Base-by-base conservation (phyloP, 1,284 basidiomycete genomes). In the Ganoderma sinense region DNA sequence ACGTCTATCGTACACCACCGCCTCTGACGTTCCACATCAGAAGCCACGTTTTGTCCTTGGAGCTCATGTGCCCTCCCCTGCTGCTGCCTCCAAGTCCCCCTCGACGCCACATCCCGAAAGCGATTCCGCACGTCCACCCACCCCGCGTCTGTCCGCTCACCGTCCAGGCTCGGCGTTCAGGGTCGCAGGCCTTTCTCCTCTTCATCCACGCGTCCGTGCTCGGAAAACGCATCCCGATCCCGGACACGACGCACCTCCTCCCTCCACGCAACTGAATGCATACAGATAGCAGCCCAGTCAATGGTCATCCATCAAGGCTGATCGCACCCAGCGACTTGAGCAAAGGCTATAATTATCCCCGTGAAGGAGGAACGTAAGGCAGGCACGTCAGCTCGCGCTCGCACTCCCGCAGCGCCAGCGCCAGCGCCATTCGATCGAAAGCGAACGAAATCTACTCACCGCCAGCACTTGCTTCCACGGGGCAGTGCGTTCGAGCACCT, bases 1-100 rank as follows among this genome's bases (percentile, higher is more conserved):
- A 36, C 69, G 56, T 62, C 53, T 73, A 71, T 69, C 69, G 55
- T 68, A 70, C 65, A 69, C 33, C 56, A 10, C 31, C 39, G 48
- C 43, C 45, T 23, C 31, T 56, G 29, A 29, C 40, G 18, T 71
- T 68, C 69, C 62, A 61, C 69, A 73, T 73, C 72, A 73, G 72
- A 71, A 69, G 14, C 64, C 70, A 73, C 68, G 68, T 69, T 70
- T 69, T 70, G 11, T 59, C 53, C 39, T 36, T 59, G 8, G 40
- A 65, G 72, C 67, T 71, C 72, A 73, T 71, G 72, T 73, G 72
- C 70, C 62, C 29, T 56, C 45, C 59, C 18, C 68, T 63, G 51
- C 36, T 36, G 43, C 64, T 65, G 40, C 64, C 66, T 69, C 64
- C 59, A 39, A 41, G 53, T 18, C 31, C 31, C 68, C 67, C 65